Base-by-base conservation (phyloP, 1,139 yeast species). In the Debaryomyces subglobosus region DNA sequence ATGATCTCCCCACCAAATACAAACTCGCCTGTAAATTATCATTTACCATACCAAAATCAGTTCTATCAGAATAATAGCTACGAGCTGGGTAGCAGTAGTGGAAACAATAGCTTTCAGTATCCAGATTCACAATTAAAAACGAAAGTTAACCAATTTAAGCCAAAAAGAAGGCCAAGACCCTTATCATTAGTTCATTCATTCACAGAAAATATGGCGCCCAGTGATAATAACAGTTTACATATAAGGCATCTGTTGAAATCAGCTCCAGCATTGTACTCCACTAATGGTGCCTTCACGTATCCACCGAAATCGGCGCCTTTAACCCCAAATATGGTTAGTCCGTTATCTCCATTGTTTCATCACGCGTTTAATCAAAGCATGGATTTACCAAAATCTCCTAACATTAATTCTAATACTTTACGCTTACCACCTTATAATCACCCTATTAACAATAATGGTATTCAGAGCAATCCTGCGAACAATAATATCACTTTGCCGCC, bases 111-210 rank as follows among this genome's bases (percentile, higher is more conserved):
- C 9, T 21, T 21, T 5, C 36, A 21, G 20, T 40, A 40, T 32
- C 27, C 43, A 5, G 48, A 41, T 21, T 15, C 48, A 21, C 27
- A 35, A 15, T 10, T 44, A 20, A 50, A 39, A 52, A 58, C 34
- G 52, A 72, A 74, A 3, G 52, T 59, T 8, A 64, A 60, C 51
- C 62, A 65, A 42, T 71, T 67, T 54, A 73, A 71, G 52, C 77
- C 78, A 9, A 74, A 72, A 48, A 60, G 74, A 53, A 63, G 80
- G 53, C 80, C 80, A 25, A 57, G 72, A 44, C 80, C 79, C 7
- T 64, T 75, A 46, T 59, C 74, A 12, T 65, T 75, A 45, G 71
- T 61, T 51, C 75, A 72, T 52, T 69, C 77, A 10, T 65, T 63
- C 50, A 54, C 70, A 59, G 34, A 67, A 49, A 47, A 68, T 61